Percentiles rank a stretch among this genome's conserved stretches.
Evolutionary conservation across 768 basidiomycete genomes (phyloP).

Genomic region (Hypsizygus marmoreus): DNA sequence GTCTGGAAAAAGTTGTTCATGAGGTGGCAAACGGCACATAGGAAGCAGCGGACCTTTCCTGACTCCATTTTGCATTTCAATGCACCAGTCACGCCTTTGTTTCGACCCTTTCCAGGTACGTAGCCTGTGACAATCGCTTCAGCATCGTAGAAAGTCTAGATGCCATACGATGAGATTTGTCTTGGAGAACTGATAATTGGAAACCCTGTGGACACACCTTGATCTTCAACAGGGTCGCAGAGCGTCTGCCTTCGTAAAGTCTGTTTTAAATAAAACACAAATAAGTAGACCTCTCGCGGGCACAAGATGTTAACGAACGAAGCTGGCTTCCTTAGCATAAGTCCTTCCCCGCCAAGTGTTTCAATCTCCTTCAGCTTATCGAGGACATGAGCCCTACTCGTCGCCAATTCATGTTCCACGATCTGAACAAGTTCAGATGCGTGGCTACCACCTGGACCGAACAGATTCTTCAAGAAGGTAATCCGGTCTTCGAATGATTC

Average conservation of each 20-base stretch:
- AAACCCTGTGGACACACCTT: constrained; percentile 33
- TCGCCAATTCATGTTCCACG: constrained; percentile 49
- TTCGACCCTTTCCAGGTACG: constrained; percentile 50
- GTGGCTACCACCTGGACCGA: constrained; percentile 48
- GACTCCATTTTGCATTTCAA: constrained; percentile 61
- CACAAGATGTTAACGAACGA: constrained; percentile 37
- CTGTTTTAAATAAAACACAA: constrained; percentile 28
- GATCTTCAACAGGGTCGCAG: constrained; percentile 52
- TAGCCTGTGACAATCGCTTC: constrained; percentile 64
- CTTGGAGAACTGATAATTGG: too few species aligned
- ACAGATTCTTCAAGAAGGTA: constrained; percentile 42
- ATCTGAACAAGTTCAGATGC: constrained; percentile 43
- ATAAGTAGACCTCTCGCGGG: not conserved
- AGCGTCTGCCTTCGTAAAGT: constrained; percentile 51
- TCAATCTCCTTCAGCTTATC: constrained; percentile 58
- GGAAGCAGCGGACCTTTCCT: constrained; percentile 47
- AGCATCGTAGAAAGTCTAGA: constrained; percentile 58
- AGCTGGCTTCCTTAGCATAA: constrained; percentile 55
- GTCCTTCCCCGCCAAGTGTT: constrained; percentile 54
- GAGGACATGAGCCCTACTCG: constrained; percentile 50
- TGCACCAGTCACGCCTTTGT: constrained; percentile 50
- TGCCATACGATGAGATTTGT: not conserved
- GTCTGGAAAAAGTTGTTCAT: constrained; percentile 30
- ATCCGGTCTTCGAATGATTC: constrained; percentile 56
- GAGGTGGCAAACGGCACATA: not conserved